Evolutionary conservation across 2,329 filamentous ascomycete genomes (phyloP), one percentile per base, ranked within the genome.

Genomic region (Epicoccum nigrum): DNA sequence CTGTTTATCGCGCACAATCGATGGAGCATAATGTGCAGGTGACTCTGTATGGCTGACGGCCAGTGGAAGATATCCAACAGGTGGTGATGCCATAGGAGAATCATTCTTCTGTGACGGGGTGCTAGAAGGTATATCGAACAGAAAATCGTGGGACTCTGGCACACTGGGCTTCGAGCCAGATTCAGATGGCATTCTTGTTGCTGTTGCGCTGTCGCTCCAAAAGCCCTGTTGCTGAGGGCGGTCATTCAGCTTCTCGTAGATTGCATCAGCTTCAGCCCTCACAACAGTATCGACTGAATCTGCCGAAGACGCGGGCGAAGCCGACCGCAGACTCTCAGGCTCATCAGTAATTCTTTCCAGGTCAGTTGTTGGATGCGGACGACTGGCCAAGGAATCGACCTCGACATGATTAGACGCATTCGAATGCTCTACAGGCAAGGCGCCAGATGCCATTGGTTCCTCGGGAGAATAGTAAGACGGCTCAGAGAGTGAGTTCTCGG

Each of bases 381-480:
- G 20, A 7, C 45, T 38, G 25, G 54, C 43, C 19, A 46, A 50
- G 28, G 49, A 21, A 34, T 51, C 57, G 34, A 9, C 41, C 17
- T 49, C 43, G 3, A 41, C 39, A 11, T 44, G 35, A 13, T 43
- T 16, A 2, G 47, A 34, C 34, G 47, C 25, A 23, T 11, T 21
- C 6, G 32, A 17, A 8, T 44, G 25, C 12, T 55, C 39, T 21
- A 38, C 28, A 8, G 63, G 58, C 28, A 61, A 43, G 20, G 56
- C 51, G 16, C 52, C 59, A 37, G 59, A 57, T 16, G 52, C 45
- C 30, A 51, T 53, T 5, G 60, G 54, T 15, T 59, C 56, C 15
- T 68, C 62, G 13, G 68, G 64, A 34, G 64, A 64, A 45, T 67
- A 67, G 40, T 59, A 67, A 7, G 61, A 58, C 13, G 60, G 64